Conservation (phyloP, 176 grass and related monocot genomes). For the Neostapfia colusana region DNA sequence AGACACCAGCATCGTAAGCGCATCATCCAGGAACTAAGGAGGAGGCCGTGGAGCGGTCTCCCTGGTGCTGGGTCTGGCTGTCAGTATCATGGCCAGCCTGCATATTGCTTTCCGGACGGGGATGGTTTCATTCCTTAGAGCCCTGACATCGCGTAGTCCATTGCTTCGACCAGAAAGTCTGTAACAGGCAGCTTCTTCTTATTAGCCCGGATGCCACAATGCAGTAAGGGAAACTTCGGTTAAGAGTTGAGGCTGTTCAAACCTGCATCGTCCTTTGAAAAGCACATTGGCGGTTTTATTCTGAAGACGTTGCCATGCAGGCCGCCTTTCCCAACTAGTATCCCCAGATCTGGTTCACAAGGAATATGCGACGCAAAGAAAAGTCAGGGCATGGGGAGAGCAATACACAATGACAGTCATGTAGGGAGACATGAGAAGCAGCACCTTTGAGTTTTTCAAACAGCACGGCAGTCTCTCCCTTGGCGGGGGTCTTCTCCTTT, state of each 20-base stretch:
- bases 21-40: not conserved
- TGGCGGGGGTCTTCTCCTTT: conserved; percentile 84
- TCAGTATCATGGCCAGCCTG: not conserved
- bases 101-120: not conserved
- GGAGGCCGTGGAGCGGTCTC: not conserved
- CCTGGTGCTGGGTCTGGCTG: not conserved
- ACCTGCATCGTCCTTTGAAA: conserved; percentile 90
- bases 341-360: conserved; percentile 60
- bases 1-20: not conserved
- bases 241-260: not conserved
- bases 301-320: conserved; percentile 91
- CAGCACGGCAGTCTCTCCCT: conserved; percentile 64
- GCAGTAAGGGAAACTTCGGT: not conserved
- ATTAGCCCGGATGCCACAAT: not conserved
- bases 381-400: not conserved
- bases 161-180: conserved; percentile 84
- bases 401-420: not conserved
- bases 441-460: conserved; percentile 97
- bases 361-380: not conserved
- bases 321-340: conserved; percentile 86
- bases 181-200: conserved; percentile 3
- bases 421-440: not conserved
- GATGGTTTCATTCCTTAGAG: conserved; percentile 38
- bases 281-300: conserved; percentile 99
- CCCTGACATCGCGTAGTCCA: conserved; percentile 87